Base-by-base conservation (phyloP, 352 stramenopile genomes). In the Blastocystis hominis region DNA sequence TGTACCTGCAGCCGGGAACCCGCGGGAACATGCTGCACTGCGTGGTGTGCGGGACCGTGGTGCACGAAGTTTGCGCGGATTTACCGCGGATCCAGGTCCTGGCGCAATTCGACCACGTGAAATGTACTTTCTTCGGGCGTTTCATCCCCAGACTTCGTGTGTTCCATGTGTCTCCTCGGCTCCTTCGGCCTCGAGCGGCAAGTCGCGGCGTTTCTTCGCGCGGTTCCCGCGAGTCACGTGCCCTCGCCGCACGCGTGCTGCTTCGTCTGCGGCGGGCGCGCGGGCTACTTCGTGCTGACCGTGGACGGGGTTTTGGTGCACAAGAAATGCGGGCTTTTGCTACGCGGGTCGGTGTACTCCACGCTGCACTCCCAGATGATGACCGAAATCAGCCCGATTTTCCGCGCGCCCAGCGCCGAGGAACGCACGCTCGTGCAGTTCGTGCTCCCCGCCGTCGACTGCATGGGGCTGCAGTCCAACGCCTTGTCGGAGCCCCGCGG, bases 391-490 rank as follows among this genome's bases (percentile, higher is more conserved):
- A 63, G n/a, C 4, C 5, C 50, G 13, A n/a, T n/a, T 59, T 20
- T 59, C n/a, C 9, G 30, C 46, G 24, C 50, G 13, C 40, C 50
- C 50, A 3, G 10, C n/a, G n/a, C n/a, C 10, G 62, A 34, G 24
- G 20, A 55, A 64, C 50, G 72, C 20, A 68, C 72, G 20, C 55
- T 84, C 17, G 34, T 84, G 20, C 47, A 84, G 72, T 84, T 84
- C 50, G 72, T 84, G 24, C 56, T 84, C 5, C 72, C 72, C n/a
- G 7, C 47, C 0, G 13, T 4, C 10, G 47, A 84, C 5, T 84
- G 72, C 56, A 66, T 64, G 72, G 72, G 72, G 2, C 5, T 84
- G 2, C 10, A 47, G 30, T 40, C 34, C 36, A 47, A 53, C 15
- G 56, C 10, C 7, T 42, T 13, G 20, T 24, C 24, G 24, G 24